Evolutionary conservation across 768 basidiomycete species (phyloP).

Genomic region (Hypholoma sublateritium): DNA sequence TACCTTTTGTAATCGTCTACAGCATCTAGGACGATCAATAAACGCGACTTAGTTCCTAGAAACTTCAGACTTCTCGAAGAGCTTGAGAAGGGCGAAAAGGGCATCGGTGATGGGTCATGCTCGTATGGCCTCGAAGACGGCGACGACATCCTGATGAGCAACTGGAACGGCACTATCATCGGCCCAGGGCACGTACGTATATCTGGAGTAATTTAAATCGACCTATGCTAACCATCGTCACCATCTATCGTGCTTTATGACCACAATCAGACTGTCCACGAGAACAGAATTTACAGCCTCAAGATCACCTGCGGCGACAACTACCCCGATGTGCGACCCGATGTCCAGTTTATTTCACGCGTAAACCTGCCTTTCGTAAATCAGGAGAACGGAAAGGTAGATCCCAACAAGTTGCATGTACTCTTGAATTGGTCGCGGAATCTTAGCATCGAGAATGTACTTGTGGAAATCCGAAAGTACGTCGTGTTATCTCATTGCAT

Average conservation of each 20-base stretch:
- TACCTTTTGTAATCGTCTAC: conserved; percentile 21
- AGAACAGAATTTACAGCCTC: conserved; percentile 97
- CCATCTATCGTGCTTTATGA: too few relatives aligned
- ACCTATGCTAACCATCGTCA: too few relatives aligned
- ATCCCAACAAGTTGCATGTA: conserved; percentile 67
- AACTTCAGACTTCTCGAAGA: conserved; percentile 97
- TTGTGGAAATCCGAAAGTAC: conserved; percentile 92
- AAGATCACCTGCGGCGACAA: conserved; percentile 79
- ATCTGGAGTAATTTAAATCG: too few relatives aligned
- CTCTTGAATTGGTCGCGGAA: conserved; percentile 75
- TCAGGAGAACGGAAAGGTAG: conserved; percentile 73
- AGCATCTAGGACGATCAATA: background rate
- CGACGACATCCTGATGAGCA: conserved; percentile 96
- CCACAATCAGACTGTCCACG: conserved; percentile 79
- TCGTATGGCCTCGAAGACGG: conserved; percentile 94
- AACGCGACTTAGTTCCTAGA: conserved; percentile 69
- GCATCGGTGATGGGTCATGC: conserved; percentile 96
- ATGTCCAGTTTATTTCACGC: conserved; percentile 81
- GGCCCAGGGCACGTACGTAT: conserved; percentile 91
- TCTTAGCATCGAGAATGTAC: conserved; percentile 80
- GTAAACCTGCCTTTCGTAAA: conserved; percentile 95
- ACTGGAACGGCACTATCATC: conserved; percentile 99
- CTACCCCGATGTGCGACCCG: conserved; percentile 80
- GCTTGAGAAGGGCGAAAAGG: conserved; percentile 99
- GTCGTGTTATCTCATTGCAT: conserved; percentile 24